Base-by-base conservation (phyloP, 495 filamentous ascomycete genomes). In the Podospora didyma region DNA sequence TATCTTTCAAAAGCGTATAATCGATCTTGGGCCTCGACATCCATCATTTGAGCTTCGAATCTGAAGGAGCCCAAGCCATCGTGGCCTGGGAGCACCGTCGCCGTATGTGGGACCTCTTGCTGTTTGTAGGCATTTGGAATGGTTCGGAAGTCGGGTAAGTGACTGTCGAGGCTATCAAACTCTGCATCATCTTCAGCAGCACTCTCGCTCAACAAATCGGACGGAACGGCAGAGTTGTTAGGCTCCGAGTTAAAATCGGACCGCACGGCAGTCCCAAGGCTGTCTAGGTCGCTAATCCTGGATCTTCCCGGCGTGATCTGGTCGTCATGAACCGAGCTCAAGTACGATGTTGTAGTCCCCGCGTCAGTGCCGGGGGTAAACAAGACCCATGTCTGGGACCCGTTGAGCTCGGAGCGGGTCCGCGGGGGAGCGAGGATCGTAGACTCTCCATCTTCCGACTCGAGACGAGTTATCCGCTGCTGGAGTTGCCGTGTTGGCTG, bases 331-430 rank as follows among this genome's bases (percentile, higher is more conserved):
- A 88, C 86, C 20, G 89, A 91, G 53, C 83, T 86, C 11, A 87
- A 82, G 63, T 87, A 85, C 0, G 86, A 88, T 17, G 80, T 80
- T 37, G 84, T 80, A 46, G 82, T 83, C 22, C 75, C 79, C 7
- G 85, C 83, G 37, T 82, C 75, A 20, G 85, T 83, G 17, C 81
- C 76, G 3, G 92, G 91, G 11, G 90, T 90, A 74, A 98, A 98
- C 61, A 98, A 83, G 45, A 98, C 85, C 95, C 94, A 97, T 84
- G 96, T 92, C 67, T 92, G 86, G 3, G 89, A 83, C 49, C 96
- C 88, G 64, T 87, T 83, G 42, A 80, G 63, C 19, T 63, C 64
- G 31, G 58, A 70, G 60, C 53, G 66, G 57, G 60, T 67, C 50
- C 68, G n/a, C n/a, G n/a, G 70, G 44, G 66, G 73, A 21, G 79